Percentiles rank a stretch among this genome's conserved stretches.
These are phyloP conservation scores for Flaveria robusta DNA, from an alignment of 129 eudicot genomes.

Conservation along the genomic window DNA sequence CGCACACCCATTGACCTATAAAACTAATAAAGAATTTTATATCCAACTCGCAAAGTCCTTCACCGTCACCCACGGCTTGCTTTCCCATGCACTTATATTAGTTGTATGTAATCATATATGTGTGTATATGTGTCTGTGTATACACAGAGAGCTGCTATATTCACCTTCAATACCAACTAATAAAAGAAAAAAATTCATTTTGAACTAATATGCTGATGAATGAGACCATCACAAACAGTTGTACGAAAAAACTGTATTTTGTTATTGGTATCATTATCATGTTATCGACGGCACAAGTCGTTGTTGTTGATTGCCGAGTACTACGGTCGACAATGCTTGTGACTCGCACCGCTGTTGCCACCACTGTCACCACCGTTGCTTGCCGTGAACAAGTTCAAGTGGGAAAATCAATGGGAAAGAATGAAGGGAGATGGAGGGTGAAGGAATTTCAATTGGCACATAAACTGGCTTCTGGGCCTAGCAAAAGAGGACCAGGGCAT, in stretches of 20 bases:
- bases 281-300: not conserved
- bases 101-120: not conserved
- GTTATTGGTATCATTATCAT: not conserved
- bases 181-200: not conserved
- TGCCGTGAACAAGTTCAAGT: not conserved
- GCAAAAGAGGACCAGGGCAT: too few species aligned
- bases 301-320: not conserved
- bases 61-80: not conserved
- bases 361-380: not conserved
- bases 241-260: not conserved
- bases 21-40: not conserved
- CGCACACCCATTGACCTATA: too few species aligned
- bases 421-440: not conserved
- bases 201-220: not conserved
- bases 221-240: not conserved
- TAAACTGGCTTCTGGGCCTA: too few species aligned
- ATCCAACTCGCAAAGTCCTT: not conserved
- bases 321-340: not conserved
- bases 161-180: not conserved
- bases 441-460: not conserved
- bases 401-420: not conserved
- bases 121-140: not conserved
- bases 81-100: not conserved
- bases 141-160: not conserved
- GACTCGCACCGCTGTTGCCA: not conserved